phyloP scores from a whole-genome alignment of 768 basidiomycete species.

The Pisolithus albus region DNA sequence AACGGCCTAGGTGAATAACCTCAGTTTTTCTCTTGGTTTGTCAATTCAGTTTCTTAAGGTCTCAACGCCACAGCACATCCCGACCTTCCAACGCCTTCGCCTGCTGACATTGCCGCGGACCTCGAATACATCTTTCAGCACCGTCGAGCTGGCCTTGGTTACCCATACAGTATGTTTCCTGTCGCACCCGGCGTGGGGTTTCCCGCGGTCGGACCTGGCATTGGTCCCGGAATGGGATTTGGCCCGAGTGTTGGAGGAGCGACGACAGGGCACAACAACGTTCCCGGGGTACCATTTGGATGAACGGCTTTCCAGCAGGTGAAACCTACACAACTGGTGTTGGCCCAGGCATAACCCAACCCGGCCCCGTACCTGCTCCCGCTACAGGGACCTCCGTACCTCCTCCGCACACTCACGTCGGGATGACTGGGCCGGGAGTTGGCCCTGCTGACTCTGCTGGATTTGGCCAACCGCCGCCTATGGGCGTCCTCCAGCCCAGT shows the following conservation, averaged over 20 bases:
- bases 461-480: conserved; percentile 20
- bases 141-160: conserved; percentile 10
- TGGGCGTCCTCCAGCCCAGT: conserved; percentile 21
- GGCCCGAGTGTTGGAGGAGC: conserved; percentile 16
- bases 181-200: background rate
- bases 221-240: conserved; percentile 22
- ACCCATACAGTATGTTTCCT: background rate
- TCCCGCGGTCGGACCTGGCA: conserved; percentile 12
- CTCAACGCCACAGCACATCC: conserved; percentile 31
- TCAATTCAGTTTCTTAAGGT: conserved; percentile 34
- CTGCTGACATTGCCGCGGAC: conserved; percentile 44
- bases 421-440: conserved; percentile 9
- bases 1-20: conserved; percentile 13
- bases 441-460: conserved; percentile 10
- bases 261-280: conserved; percentile 8
- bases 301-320: conserved; percentile 15
- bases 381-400: conserved; percentile 4
- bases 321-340: conserved; percentile 13
- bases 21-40: background rate
- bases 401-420: background rate
- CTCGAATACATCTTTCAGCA: conserved; percentile 49
- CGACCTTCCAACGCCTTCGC: conserved; percentile 34
- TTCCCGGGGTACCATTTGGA: conserved; percentile 11
- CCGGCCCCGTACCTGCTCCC: conserved; percentile 8
- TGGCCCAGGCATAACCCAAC: conserved; percentile 9